Percentiles rank a stretch among this genome's conserved stretches.
These are phyloP conservation scores for Hymenoscyphus repandus DNA, from an alignment of 2,329 filamentous ascomycete genomes.

Conservation along the genomic window DNA sequence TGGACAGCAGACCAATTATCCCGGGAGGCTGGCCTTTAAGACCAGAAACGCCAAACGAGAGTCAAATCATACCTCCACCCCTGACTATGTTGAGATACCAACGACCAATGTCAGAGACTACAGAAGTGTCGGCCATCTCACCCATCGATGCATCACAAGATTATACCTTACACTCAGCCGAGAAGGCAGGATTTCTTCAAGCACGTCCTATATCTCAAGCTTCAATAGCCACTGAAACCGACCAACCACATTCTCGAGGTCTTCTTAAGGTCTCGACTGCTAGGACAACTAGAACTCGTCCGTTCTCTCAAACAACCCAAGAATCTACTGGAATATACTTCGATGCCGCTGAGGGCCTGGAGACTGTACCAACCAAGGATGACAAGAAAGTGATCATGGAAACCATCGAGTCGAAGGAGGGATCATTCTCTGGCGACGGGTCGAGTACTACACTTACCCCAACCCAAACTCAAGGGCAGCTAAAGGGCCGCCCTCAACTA, in stretches of 20 bases:
- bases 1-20: background rate
- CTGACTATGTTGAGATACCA: background rate
- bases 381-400: background rate
- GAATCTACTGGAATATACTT: background rate
- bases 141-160: background rate
- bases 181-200: background rate
- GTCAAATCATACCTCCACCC: background rate
- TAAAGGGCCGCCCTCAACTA: background rate
- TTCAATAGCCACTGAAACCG: background rate
- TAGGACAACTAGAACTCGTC: background rate
- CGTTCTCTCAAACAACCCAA: background rate
- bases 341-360: background rate
- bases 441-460: background rate
- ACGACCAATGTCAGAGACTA: background rate
- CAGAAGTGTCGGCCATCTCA: background rate
- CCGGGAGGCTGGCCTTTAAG: background rate
- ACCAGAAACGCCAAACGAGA: background rate
- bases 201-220: background rate
- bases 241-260: background rate
- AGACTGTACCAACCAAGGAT: background rate
- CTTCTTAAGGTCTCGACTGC: background rate
- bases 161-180: background rate
- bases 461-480: background rate
- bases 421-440: background rate
- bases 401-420: background rate